These are phyloP conservation scores for Neofusicoccum sp. DNA, from an alignment of 2,329 filamentous ascomycete genomes.

Conservation along the genomic window DNA sequence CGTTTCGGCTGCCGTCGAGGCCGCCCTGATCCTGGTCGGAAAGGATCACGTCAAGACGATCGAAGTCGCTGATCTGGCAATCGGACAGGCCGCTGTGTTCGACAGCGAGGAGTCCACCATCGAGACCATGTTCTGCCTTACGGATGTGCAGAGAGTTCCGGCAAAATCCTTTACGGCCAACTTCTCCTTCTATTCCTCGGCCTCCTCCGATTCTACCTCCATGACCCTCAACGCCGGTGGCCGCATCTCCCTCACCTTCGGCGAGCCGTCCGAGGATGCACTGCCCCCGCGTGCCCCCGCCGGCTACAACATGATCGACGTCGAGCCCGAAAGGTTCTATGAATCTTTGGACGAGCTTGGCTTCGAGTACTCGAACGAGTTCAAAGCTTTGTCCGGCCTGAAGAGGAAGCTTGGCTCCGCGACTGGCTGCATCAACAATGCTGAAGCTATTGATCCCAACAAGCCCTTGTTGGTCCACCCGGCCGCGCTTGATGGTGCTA, in stretches of 20 bases:
- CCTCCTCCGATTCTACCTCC: background rate
- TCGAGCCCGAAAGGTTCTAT: conserved; percentile 27
- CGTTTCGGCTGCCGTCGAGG: conserved; percentile 41
- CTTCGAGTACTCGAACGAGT: conserved; percentile 27
- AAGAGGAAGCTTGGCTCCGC: conserved; percentile 21
- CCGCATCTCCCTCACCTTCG: conserved; percentile 14
- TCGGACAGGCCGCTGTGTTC: conserved; percentile 25
- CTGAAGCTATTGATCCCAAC: too few relatives aligned
- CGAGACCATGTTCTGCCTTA: conserved; percentile 5
- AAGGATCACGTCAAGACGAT: conserved; percentile 21
- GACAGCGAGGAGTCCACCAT: conserved; percentile 4
- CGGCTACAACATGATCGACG: background rate
- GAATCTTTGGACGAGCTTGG: conserved; percentile 25
- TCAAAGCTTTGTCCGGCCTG: background rate
- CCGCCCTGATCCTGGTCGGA: conserved; percentile 17
- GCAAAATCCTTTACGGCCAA: background rate
- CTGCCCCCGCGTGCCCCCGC: background rate
- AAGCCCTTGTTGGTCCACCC: conserved; percentile 28
- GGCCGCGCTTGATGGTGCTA: conserved; percentile 32
- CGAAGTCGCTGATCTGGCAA: conserved; percentile 24
- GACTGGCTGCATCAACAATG: background rate
- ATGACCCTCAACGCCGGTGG: background rate
- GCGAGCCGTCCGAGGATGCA: background rate
- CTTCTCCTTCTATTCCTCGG: background rate
- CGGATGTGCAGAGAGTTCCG: background rate